Evolutionary conservation across 495 filamentous ascomycete species (phyloP).

Genomic region (Cryomyces minteri): DNA sequence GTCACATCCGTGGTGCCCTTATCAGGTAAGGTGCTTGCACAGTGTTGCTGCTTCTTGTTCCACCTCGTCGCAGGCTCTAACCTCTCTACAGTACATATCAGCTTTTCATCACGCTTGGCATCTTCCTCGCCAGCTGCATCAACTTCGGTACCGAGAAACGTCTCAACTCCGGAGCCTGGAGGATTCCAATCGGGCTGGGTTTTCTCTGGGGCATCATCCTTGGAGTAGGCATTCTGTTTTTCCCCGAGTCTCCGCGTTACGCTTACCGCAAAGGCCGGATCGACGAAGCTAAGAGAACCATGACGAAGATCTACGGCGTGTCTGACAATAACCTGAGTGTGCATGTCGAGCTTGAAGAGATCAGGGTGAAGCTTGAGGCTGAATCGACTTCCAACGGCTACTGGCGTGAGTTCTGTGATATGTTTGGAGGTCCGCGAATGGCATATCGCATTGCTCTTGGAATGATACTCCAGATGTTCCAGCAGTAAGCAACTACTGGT

Average conservation of each 20-base stretch:
- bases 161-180: background rate
- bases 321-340: constrained; percentile 43
- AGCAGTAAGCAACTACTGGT: constrained; percentile 24
- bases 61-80: background rate
- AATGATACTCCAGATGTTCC: constrained; percentile 49
- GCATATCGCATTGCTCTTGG: constrained; percentile 51
- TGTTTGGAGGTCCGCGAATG: constrained; percentile 38
- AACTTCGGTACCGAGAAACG: background rate
- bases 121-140: background rate
- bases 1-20: background rate
- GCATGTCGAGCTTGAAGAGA: constrained; percentile 41
- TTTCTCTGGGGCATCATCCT: constrained; percentile 19
- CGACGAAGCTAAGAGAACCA: constrained; percentile 40
- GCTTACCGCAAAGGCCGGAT: constrained; percentile 14
- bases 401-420: constrained; percentile 9
- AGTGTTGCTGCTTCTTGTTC: background rate
- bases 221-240: constrained; percentile 28
- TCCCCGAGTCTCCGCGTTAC: constrained; percentile 31
- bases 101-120: background rate
- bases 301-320: constrained; percentile 55
- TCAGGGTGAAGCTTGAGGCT: constrained; percentile 34
- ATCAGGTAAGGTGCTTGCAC: background rate
- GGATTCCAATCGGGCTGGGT: background rate
- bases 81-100: background rate
- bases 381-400: constrained; percentile 16